A percentile compares a stretch with the other conserved stretches of the same genome.
Evolutionary conservation across 257 asterid species (phyloP).

Genomic region (Solanum neorickii): DNA sequence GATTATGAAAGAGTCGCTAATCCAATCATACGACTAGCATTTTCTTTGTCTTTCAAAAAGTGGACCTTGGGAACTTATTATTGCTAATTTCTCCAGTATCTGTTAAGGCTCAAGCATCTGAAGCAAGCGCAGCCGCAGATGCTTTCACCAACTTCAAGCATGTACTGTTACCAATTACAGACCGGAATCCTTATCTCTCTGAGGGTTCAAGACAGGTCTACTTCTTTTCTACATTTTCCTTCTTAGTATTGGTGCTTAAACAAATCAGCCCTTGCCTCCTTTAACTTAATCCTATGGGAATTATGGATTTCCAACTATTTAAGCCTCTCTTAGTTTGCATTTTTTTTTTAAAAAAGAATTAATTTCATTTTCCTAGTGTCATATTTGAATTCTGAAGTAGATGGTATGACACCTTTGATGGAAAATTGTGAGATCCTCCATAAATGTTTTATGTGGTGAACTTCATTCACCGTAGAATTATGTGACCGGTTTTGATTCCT

Average conservation of each 20-base stretch:
- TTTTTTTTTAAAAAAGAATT: neutral
- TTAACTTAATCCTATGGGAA: neutral
- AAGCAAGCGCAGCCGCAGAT: conserved; percentile 34
- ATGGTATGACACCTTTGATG: neutral
- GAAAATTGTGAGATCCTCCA: neutral
- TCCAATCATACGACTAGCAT: neutral
- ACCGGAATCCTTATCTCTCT: conserved; percentile 78
- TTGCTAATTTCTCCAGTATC: conserved; percentile 34
- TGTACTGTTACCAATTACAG: conserved; percentile 82
- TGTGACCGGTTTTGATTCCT: neutral
- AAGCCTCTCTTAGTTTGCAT: neutral
- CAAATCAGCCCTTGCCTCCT: neutral
- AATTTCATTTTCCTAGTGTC: neutral
- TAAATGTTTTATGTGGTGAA: neutral
- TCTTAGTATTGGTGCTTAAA: neutral
- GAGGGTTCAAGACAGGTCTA: conserved; percentile 91
- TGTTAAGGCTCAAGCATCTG: conserved; percentile 40
- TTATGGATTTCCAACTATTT: neutral
- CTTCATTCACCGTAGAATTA: neutral
- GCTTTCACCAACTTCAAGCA: conserved; percentile 66
- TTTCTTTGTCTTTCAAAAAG: neutral
- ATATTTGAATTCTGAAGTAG: neutral
- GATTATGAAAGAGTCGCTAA: neutral
- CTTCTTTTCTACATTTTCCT: neutral
- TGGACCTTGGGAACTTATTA: neutral